Evolutionary conservation across 441 rosid genomes (phyloP), one percentile per base, ranked within the genome.

Genomic region (California macrophylla): DNA sequence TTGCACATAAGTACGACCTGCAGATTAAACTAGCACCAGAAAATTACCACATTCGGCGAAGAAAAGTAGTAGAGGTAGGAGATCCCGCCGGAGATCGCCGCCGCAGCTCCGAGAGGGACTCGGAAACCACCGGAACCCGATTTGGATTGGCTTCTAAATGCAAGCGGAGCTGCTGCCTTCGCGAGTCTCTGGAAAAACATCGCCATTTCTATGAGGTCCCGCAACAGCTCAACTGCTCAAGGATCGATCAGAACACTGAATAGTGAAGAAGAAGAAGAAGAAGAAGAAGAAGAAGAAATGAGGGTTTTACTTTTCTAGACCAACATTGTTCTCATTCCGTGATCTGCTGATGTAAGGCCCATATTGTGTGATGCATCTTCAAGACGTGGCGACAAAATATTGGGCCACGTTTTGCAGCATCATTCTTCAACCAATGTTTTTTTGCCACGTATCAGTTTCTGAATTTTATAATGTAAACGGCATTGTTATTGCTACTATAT

Each of bases 31-130:
- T 23, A 52, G 63, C 29, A 21, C 12, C 32, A 74, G 64, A 75
- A 24, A 66, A 23, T 78, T 80, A 93, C 97, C 90, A 88, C 70
- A 75, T 84, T 78, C 23, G 86, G 84, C 18, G 87, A 86, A 70
- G 92, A 79, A 18, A 75, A 70, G 77, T 69, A 78, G 87, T 82
- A 91, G 75, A 82, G 76, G 70, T 75, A 87, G 32, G 96, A 86
- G 81, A 89, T 70, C 76, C 98, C 98, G 13, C 90, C 96, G 71
- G 97, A 87, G 69, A 83, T 81, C 1, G 96, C 96, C 0, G 95
- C 95, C 77, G 88, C 79, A 7, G 93, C 95, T 13, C 88, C 88
- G 28, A 84, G 63, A 20, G 93, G 86, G 69, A 86, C 66, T 64
- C 90, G 87, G 68, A 75, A 80, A 40, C 83, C 81, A 64, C 64